Percentiles rank a stretch among this genome's conserved stretches.
phyloP scores from a whole-genome alignment of 2,329 filamentous ascomycete genomes.

The Microdochium nivale region DNA sequence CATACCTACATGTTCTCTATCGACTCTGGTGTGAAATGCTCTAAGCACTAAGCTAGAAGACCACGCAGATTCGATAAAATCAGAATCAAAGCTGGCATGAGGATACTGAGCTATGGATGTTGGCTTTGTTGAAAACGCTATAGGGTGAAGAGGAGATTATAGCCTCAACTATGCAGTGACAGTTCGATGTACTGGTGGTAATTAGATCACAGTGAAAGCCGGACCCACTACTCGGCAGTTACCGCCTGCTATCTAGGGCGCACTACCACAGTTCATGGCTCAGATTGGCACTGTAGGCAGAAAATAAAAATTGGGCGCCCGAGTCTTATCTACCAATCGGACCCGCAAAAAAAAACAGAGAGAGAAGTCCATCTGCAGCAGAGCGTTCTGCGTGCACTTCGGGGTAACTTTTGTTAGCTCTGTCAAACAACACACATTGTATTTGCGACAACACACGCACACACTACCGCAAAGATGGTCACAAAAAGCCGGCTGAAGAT shows the following conservation, averaged over 20 bases:
- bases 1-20: no score
- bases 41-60: no score
- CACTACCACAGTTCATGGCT: not conserved
- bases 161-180: no score
- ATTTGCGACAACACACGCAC: not conserved
- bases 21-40: no score
- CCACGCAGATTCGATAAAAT: no score
- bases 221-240: no score
- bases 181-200: no score
- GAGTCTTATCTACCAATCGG: not conserved
- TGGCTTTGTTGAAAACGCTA: no score
- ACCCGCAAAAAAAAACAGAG: not conserved
- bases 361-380: not conserved
- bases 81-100: no score
- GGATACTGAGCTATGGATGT: no score
- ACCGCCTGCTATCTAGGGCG: not conserved
- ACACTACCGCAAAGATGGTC: slow-evolving; percentile 8
- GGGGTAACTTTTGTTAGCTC: not conserved
- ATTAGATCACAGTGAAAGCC: no score
- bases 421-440: not conserved
- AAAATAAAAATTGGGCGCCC: not conserved
- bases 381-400: not conserved
- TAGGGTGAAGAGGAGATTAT: no score
- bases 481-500: slow-evolving; percentile 29
- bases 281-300: not conserved